phyloP scores from a whole-genome alignment of 305 asterid species.

The Lippia alba region DNA sequence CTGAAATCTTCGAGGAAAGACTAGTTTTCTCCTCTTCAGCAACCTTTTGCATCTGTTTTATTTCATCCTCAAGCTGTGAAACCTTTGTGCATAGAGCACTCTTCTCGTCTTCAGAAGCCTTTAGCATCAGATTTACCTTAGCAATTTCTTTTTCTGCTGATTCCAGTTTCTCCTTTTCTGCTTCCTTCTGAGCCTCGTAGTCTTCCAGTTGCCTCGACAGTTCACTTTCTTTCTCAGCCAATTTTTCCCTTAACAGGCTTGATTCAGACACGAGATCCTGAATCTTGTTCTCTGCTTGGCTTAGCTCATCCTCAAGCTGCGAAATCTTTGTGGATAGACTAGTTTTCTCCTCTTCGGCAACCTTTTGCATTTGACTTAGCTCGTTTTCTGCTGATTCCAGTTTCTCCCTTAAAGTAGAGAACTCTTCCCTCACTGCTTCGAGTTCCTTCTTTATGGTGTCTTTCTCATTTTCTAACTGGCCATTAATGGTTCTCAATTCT shows the following conservation, averaged over 20 bases:
- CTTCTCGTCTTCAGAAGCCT: constrained; percentile 52
- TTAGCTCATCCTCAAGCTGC: constrained; percentile 43
- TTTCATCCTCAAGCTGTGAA: constrained; percentile 43
- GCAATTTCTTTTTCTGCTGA: constrained; percentile 48
- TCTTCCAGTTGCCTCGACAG: constrained; percentile 40
- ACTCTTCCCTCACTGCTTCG: constrained; percentile 43
- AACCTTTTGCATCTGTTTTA: constrained; percentile 21
- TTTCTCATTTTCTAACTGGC: constrained; percentile 39
- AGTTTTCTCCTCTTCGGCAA: constrained; percentile 47
- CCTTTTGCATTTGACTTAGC: constrained; percentile 41
- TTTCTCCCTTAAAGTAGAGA: constrained; percentile 26
- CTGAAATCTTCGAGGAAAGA: constrained; percentile 29
- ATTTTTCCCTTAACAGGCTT: constrained; percentile 40
- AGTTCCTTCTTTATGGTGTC: constrained; percentile 35
- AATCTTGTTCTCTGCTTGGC: constrained; percentile 30
- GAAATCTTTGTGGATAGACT: constrained; percentile 46
- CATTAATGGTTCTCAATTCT: constrained; percentile 34
- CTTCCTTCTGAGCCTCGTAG: constrained; percentile 51
- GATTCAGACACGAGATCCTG: constrained; percentile 40
- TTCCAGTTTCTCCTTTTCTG: constrained; percentile 43
- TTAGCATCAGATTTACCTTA: constrained; percentile 41
- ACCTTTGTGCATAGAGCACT: constrained; percentile 42
- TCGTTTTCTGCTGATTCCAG: constrained; percentile 37
- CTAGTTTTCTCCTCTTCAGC: constrained; percentile 31
- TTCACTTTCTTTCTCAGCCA: constrained; percentile 56